Evolutionary conservation across 2,329 filamentous ascomycete genomes (phyloP).

Genomic region (Neurospora sp.): DNA sequence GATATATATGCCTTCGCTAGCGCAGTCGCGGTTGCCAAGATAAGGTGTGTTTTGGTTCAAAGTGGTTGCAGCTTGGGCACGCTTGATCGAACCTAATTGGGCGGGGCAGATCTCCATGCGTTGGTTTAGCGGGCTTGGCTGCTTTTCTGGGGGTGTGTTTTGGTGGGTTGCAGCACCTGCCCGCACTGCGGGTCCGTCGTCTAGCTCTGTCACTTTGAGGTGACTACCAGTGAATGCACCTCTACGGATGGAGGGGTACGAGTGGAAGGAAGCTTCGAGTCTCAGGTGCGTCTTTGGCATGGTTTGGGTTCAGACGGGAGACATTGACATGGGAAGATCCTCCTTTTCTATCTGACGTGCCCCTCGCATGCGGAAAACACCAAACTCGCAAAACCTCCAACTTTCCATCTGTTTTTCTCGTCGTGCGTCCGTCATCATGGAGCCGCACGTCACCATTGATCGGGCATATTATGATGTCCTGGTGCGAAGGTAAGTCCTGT

Average conservation of each 20-base stretch:
- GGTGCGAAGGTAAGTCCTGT: slow-evolving; percentile 44
- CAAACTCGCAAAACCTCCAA: not conserved
- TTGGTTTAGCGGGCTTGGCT: not conserved
- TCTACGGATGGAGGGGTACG: not conserved
- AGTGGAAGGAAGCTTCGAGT: not conserved
- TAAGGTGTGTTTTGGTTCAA: not conserved
- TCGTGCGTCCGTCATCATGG: slow-evolving; percentile 16
- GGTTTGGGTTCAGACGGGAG: not conserved
- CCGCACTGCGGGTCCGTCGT: not conserved
- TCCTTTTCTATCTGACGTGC: not conserved
- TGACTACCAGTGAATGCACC: not conserved
- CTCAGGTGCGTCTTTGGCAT: not conserved
- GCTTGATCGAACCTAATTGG: not conserved
- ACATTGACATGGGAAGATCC: not conserved
- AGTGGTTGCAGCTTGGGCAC: not conserved
- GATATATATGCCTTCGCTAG: not conserved
- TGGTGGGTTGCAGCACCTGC: not conserved
- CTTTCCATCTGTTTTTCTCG: not conserved
- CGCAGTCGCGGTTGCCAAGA: not conserved
- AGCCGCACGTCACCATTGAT: slow-evolving; percentile 44
- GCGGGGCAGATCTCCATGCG: not conserved
- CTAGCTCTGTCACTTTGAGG: not conserved
- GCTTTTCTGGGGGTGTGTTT: not conserved
- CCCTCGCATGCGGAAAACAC: not conserved
- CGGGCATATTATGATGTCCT: slow-evolving; percentile 53